These are phyloP conservation scores for Cryphonectria parasitica DNA, from an alignment of 2,329 filamentous ascomycete species.

Conservation along the genomic window DNA sequence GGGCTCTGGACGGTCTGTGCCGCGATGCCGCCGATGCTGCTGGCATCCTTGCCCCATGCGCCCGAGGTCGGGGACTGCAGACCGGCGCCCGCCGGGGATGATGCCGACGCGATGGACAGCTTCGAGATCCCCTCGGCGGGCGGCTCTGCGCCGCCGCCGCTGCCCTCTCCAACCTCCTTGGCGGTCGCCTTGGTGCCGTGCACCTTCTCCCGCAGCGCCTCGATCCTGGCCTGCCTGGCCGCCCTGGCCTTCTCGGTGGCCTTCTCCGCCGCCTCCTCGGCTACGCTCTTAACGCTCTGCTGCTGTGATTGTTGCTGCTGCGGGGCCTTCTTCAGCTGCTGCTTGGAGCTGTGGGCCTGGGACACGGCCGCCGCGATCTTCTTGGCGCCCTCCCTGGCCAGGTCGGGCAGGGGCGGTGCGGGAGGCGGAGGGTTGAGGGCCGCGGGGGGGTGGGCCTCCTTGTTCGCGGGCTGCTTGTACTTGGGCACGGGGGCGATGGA, in stretches of 20 bases:
- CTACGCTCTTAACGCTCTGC: slow-evolving; percentile 57
- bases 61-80: slow-evolving; percentile 52
- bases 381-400: slow-evolving; percentile 31
- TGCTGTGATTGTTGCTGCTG: slow-evolving; percentile 30
- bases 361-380: slow-evolving; percentile 24
- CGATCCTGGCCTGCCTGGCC: slow-evolving; percentile 63
- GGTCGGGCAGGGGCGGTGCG: slow-evolving; percentile 32
- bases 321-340: slow-evolving; percentile 33
- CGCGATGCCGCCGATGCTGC: slow-evolving; percentile 31
- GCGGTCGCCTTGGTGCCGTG: slow-evolving; percentile 46
- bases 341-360: slow-evolving; percentile 32
- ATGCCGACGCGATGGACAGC: slow-evolving; percentile 21
- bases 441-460: slow-evolving; percentile 33
- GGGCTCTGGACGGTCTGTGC: slow-evolving; percentile 47
- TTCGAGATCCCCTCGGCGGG: slow-evolving; percentile 26
- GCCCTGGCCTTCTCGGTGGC: slow-evolving; percentile 68
- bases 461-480: slow-evolving; percentile 43
- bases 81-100: slow-evolving; percentile 33
- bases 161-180: slow-evolving; percentile 22
- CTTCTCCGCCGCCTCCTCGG: slow-evolving; percentile 68
- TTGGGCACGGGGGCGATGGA: slow-evolving; percentile 51
- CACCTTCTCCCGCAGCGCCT: slow-evolving; percentile 58
- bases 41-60: slow-evolving; percentile 43
- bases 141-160: slow-evolving; percentile 23
- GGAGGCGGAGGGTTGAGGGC: slow-evolving; percentile 33